Base-by-base conservation (phyloP, 2,329 filamentous ascomycete genomes). In the Fusarium proliferatum region DNA sequence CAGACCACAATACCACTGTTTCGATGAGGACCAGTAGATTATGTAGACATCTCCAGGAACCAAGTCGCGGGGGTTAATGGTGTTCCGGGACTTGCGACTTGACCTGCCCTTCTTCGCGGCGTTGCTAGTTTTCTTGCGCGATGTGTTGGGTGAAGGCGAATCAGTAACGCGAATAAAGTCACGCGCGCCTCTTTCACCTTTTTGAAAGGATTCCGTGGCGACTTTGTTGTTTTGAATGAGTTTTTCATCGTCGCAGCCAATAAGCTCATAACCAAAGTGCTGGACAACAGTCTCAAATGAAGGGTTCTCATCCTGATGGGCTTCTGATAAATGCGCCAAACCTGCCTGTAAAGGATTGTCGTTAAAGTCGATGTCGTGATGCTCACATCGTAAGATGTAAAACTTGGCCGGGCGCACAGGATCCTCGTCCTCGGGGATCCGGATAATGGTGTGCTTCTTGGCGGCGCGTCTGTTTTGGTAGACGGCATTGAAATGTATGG, bases 381-480 rank as follows among this genome's bases (percentile, higher is more conserved):
- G 21, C 9, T 64, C 61, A 41, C 73, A 76, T 21, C 68, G 64
- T 19, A 76, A n/a, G 34, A 76, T 72, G 46, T 67, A 74, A 41
- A 63, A 76, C 28, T 46, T 56, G 9, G 34, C 60, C 13, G 59
- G 39, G 9, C 55, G 39, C n/a, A 38, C 13, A 12, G 23, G 17
- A 21, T 69, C 56, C 1, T 38, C 30, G 16, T 69, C 33, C 1
- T 41, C 30, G 21, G 71, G 68, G 21, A 38, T 38, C 38, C 66
- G 68, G 12, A 74, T 52, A 11, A 76, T 73, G 19, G 64, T 48
- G 15, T 74, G 68, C 26, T 76, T 76, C 39, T 67, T 49, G 6
- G 52, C 41, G 13, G 74, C 71, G 52, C 72, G 66, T 17, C 56
- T 61, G 30, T 74, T 56, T n/a, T 70, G 68, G 34, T 61, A 76